A percentile compares a stretch with the other conserved stretches of the same genome.
Conservation (phyloP, 2,329 filamentous ascomycete species). For the Metarhizium brunneum region DNA sequence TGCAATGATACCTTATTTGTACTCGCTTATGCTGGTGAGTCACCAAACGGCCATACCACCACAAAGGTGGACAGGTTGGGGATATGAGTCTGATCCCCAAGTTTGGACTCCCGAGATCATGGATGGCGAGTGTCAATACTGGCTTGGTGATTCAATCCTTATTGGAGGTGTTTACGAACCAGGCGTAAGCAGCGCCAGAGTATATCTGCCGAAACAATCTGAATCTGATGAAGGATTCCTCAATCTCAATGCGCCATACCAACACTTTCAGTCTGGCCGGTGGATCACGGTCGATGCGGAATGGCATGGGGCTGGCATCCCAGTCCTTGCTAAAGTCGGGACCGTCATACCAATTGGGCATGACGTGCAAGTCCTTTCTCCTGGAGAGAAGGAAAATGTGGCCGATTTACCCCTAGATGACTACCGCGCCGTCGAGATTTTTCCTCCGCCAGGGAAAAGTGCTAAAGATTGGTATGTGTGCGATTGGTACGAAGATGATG, state of each 20-base stretch:
- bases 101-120: constrained; percentile 53
- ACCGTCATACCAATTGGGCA: constrained; percentile 29
- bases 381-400: constrained; percentile 26
- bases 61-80: constrained; percentile 66
- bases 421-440: constrained; percentile 33
- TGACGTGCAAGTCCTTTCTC: constrained; percentile 26
- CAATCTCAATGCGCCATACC: constrained; percentile 52
- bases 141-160: constrained; percentile 58
- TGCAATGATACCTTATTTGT: constrained; percentile 62
- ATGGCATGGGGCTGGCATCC: constrained; percentile 32
- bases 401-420: constrained; percentile 30
- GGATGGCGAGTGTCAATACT: constrained; percentile 63
- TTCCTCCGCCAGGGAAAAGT: constrained; percentile 21
- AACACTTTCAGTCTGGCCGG: constrained; percentile 38
- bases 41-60: constrained; percentile 53
- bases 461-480: constrained; percentile 17
- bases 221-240: constrained; percentile 46
- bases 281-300: constrained; percentile 31
- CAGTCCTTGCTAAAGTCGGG: constrained; percentile 29
- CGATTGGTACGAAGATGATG: constrained; percentile 30
- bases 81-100: constrained; percentile 55
- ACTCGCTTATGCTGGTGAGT: constrained; percentile 53
- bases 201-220: constrained; percentile 48
- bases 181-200: constrained; percentile 36
- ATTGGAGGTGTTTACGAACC: constrained; percentile 60